Evolutionary conservation across 2,329 filamentous ascomycete genomes (phyloP).

Genomic region (Epichloe uncinata): DNA sequence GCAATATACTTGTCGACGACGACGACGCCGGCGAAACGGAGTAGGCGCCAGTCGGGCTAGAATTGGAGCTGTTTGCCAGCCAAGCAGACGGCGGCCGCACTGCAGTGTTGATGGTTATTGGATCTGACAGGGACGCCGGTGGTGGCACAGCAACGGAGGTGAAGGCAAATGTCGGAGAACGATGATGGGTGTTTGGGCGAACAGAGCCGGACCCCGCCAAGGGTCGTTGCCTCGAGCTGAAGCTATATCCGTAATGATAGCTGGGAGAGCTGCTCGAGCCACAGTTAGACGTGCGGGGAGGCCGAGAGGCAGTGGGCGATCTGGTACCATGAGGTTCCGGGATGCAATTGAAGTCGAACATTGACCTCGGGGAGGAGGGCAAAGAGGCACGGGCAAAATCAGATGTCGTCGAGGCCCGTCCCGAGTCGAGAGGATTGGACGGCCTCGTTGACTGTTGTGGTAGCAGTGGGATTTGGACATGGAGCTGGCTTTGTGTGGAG

Average conservation of each 20-base stretch:
- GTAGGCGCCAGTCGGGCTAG: constrained; percentile 8
- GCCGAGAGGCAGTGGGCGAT: background rate
- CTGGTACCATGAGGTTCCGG: background rate
- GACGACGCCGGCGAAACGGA: constrained; percentile 4
- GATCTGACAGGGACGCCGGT: background rate
- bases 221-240: background rate
- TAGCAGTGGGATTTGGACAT: constrained; percentile 2
- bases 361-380: constrained; percentile 1
- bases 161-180: background rate
- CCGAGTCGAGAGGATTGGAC: background rate
- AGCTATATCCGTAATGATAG: constrained; percentile 1
- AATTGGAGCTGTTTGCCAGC: constrained; percentile 2
- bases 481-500: constrained; percentile 3
- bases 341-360: constrained; percentile 5
- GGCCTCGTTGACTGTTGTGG: background rate
- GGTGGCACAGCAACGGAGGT: background rate
- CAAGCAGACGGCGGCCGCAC: background rate
- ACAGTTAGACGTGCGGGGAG: background rate
- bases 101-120: background rate
- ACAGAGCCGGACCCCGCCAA: background rate
- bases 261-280: background rate
- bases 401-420: constrained; percentile 1
- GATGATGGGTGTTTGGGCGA: background rate
- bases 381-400: background rate
- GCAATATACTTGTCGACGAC: constrained; percentile 6